Evolutionary conservation across 2,329 filamentous ascomycete species (phyloP), one percentile per base, ranked within the genome.

Genomic region (Daldinia eschscholtzii): DNA sequence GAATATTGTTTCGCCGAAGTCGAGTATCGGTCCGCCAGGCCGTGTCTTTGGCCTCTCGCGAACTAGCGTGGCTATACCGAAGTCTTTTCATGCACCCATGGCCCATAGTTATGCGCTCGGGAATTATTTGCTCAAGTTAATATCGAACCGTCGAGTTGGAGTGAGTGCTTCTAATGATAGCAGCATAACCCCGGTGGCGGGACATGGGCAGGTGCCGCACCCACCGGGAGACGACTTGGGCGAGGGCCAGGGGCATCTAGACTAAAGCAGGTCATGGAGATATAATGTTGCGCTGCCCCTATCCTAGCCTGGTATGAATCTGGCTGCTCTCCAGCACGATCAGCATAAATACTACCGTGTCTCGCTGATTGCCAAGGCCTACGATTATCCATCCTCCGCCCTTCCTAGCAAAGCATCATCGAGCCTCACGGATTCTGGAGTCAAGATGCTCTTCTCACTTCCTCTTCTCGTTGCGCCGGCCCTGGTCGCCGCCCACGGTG

Each of bases 401-500:
- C 61, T 63, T 55, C 64, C 26, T 30, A 67, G 26, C 57, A 61
- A 61, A 57, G 13, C 30, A 41, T 20, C 63, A 61, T 35, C 18
- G 13, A 59, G 52, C 46, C 44, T 52, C 53, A 48, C 46, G 9
- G 15, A 44, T 58, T 37, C 26, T 26, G 2, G 6, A 62, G 46
- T 61, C 70, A 74, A 71, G 33, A 78, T 78, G 76, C 57, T 75
- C 57, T 73, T 75, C 55, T 58, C 71, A 23, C 67, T 78, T 56
- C 64, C 70, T 41, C 61, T 76, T 9, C 55, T 76, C 64, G 57
- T 78, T 37, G 76, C 74, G 15, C 76, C 76, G 2, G 70, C 77
- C 15, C 70, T 79, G 67, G 78, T 74, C 28, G 75, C 78, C 39
- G 76, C 79, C 70, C 76, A 83, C 65, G 77, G 74, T 18, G 77